Percentiles rank a stretch among this genome's conserved stretches.
Evolutionary conservation across 164 flowering plant species (phyloP).

Genomic region (Nymphaea thermarum): DNA sequence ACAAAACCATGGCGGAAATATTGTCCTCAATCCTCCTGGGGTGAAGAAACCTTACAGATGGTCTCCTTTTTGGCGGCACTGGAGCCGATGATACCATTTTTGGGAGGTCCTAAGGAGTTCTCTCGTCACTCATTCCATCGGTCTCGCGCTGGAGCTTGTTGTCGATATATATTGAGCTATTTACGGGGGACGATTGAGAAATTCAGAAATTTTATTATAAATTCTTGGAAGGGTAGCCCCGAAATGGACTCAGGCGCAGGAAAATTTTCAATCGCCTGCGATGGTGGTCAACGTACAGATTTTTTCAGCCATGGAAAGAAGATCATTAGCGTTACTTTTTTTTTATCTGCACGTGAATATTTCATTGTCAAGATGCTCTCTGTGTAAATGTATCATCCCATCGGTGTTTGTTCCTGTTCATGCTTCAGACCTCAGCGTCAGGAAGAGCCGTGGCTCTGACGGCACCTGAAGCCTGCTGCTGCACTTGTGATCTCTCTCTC

Average conservation of each 20-base stretch:
- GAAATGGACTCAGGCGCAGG: not conserved
- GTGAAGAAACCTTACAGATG: conserved; percentile 4
- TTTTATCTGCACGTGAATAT: too few species aligned
- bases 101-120: not conserved
- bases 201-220: too few species aligned
- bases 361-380: not conserved
- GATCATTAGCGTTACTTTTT: too few species aligned
- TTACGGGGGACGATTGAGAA: not conserved
- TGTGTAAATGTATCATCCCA: not conserved
- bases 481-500: too few species aligned
- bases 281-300: not conserved
- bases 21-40: conserved; percentile 54
- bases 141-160: not conserved
- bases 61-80: not conserved
- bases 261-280: not conserved
- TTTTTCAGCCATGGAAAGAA: too few species aligned
- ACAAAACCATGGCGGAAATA: conserved; percentile 95
- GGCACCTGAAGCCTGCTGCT: too few species aligned
- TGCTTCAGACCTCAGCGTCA: too few species aligned
- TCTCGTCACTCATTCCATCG: not conserved
- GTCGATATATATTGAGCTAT: too few species aligned
- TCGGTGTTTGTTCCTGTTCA: too few species aligned
- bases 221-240: not conserved
- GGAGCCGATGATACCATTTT: not conserved
- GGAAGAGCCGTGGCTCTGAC: too few species aligned